phyloP scores from a whole-genome alignment of 176 grass and related monocot species.

The Ampelocalamus luodianensis region DNA sequence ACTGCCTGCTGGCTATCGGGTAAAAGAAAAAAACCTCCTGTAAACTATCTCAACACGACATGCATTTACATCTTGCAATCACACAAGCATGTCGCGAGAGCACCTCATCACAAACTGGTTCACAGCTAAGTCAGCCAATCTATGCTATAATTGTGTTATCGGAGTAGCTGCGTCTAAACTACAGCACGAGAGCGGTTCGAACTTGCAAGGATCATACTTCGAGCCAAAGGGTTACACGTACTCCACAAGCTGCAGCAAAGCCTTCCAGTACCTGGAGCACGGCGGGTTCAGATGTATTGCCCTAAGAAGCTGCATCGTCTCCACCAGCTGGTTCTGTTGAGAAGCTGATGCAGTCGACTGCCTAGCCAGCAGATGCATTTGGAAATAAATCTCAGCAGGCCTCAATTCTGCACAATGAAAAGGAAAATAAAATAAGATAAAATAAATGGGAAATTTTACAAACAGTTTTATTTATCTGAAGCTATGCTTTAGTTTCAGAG shows the following conservation, averaged over 20 bases:
- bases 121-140: neutral
- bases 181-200: neutral
- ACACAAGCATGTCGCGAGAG: no score
- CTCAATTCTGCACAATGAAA: slow-evolving; percentile 62
- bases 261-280: slow-evolving; percentile 84
- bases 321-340: slow-evolving; percentile 48
- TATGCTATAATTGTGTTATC: neutral
- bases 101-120: neutral
- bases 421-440: neutral
- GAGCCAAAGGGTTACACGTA: slow-evolving; percentile 34
- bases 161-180: neutral
- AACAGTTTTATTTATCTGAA: no score
- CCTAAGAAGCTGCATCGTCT: slow-evolving; percentile 61
- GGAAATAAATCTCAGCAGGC: slow-evolving; percentile 86
- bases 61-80: no score
- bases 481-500: no score
- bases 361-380: slow-evolving; percentile 87
- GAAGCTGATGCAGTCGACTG: slow-evolving; percentile 41
- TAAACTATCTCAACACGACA: no score
- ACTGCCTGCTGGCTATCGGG: no score
- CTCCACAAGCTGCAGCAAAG: slow-evolving; percentile 41
- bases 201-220: neutral
- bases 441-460: no score
- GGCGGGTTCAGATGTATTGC: slow-evolving; percentile 89
- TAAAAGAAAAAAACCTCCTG: no score